Evolutionary conservation across 495 filamentous ascomycete species (phyloP).

Genomic region (Penicillium odoratum): DNA sequence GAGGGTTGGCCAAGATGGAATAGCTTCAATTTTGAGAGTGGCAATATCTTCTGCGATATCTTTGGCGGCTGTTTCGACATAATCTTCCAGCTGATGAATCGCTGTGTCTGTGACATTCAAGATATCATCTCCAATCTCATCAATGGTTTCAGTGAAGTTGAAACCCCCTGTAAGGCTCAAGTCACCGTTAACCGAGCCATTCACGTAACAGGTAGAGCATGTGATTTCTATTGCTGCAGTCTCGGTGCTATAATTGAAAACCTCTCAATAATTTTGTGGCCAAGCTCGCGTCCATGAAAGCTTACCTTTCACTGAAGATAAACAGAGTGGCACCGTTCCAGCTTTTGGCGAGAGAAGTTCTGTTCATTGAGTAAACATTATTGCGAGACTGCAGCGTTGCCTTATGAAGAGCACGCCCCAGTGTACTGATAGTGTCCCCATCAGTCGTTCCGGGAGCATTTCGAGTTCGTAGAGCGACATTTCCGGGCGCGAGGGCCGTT

Average conservation of each 20-base stretch:
- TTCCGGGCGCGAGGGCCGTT: neutral
- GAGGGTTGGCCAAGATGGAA: conserved; percentile 10
- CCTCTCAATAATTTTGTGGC: neutral
- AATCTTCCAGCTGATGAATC: conserved; percentile 1
- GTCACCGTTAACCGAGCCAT: conserved; percentile 42
- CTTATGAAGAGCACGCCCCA: conserved; percentile 13
- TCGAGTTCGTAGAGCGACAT: conserved; percentile 16
- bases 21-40: neutral
- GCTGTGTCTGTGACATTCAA: neutral
- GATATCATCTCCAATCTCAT: neutral
- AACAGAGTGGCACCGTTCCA: conserved; percentile 40
- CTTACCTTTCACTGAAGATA: conserved; percentile 7
- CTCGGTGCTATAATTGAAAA: neutral
- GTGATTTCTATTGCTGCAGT: conserved; percentile 29
- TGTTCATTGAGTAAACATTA: conserved; percentile 30
- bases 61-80: neutral
- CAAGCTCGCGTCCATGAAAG: neutral
- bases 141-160: conserved; percentile 27
- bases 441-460: conserved; percentile 18
- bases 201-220: conserved; percentile 53
- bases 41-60: neutral
- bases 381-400: conserved; percentile 15
- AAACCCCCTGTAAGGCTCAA: conserved; percentile 41
- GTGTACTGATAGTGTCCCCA: conserved; percentile 15
- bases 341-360: conserved; percentile 37